Percentiles rank a stretch among this genome's conserved stretches.
Evolutionary conservation across 345 rosid genomes (phyloP).

Genomic region (Rhizophora mangle): DNA sequence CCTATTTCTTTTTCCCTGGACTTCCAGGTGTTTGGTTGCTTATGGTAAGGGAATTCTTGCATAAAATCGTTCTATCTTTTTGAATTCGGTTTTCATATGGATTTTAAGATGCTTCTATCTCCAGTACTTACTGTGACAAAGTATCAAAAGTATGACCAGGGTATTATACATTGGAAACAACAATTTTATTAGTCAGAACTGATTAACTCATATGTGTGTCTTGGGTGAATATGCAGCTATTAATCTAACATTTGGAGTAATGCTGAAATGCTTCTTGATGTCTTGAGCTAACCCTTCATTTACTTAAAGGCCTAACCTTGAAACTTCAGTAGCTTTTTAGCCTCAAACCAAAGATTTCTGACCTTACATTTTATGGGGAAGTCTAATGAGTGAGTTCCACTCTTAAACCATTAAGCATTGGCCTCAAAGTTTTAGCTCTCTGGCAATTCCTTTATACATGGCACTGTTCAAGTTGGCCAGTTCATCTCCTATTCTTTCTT

Average conservation of each 20-base stretch:
- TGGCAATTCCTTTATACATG: neutral
- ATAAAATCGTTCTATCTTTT: neutral
- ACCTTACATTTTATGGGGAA: neutral
- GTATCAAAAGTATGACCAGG: neutral
- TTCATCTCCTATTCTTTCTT: neutral
- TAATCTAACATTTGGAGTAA: neutral
- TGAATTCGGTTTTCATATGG: neutral
- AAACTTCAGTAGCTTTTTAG: neutral
- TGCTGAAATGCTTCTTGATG: too few relatives aligned
- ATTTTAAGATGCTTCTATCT: neutral
- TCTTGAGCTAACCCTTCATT: too few relatives aligned
- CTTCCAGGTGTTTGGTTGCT: conserved; percentile 8
- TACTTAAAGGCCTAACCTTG: too few relatives aligned
- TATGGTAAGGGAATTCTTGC: conserved; percentile 1
- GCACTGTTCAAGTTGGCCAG: neutral
- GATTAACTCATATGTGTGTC: neutral
- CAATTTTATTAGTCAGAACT: neutral
- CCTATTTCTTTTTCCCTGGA: conserved; percentile 3
- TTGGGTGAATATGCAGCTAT: conserved; percentile 2
- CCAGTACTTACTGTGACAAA: neutral
- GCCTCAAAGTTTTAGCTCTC: neutral
- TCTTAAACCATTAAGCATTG: neutral
- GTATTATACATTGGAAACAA: neutral
- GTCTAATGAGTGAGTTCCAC: neutral
- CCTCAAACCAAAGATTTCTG: neutral